These are phyloP conservation scores for Diaporthe sp. DNA, from an alignment of 2,329 filamentous ascomycete species.

Conservation along the genomic window DNA sequence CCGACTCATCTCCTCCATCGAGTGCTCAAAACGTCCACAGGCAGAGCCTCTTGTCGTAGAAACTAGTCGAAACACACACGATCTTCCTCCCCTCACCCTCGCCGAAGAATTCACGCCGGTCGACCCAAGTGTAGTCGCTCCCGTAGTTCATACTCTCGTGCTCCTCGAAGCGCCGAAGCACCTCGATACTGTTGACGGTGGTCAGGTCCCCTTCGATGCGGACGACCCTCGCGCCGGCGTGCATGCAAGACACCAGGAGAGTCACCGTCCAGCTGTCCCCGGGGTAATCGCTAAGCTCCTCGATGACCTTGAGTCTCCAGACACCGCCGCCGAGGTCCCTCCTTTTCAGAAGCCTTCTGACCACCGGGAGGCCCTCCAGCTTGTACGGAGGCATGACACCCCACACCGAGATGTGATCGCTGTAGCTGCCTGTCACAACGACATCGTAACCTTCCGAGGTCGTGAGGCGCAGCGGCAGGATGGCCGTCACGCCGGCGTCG, in stretches of 20 bases:
- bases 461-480: slow-evolving; percentile 75
- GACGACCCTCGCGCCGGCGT: slow-evolving; percentile 83
- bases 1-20: neutral
- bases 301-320: slow-evolving; percentile 82
- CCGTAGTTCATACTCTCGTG: slow-evolving; percentile 97
- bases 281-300: slow-evolving; percentile 34
- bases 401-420: slow-evolving; percentile 83
- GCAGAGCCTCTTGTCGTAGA: slow-evolving; percentile 80
- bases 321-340: slow-evolving; percentile 83
- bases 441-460: slow-evolving; percentile 63
- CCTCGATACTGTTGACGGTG: slow-evolving; percentile 70
- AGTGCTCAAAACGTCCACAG: slow-evolving; percentile 66
- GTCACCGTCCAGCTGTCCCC: slow-evolving; percentile 49
- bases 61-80: slow-evolving; percentile 78
- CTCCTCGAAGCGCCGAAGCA: slow-evolving; percentile 82
- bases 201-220: slow-evolving; percentile 55
- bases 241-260: slow-evolving; percentile 88
- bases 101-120: slow-evolving; percentile 33
- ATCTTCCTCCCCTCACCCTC: slow-evolving; percentile 48
- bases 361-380: slow-evolving; percentile 52
- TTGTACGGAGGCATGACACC: slow-evolving; percentile 59
- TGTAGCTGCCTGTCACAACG: slow-evolving; percentile 90
- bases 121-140: slow-evolving; percentile 73
- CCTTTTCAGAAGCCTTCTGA: slow-evolving; percentile 70
- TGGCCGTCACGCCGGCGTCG: slow-evolving; percentile 88